Evolutionary conservation across 2,329 filamentous ascomycete genomes (phyloP), one percentile per base, ranked within the genome.

Genomic region (Daldinia sp.): DNA sequence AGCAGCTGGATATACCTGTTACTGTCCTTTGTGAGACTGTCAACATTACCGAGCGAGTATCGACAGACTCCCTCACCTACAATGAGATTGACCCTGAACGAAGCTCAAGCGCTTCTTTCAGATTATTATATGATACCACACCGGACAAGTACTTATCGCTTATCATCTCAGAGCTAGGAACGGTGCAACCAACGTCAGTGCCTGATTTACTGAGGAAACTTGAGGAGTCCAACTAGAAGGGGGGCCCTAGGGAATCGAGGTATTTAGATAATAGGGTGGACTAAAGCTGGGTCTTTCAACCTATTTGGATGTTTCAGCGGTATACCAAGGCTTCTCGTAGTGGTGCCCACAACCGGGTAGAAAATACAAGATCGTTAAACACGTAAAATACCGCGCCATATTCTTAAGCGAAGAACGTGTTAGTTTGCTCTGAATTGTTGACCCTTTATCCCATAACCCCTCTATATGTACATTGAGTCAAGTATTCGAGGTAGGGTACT

Each of bases 11-110:
- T 60, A 86, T 94, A 34, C 91, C 92, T 0, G 92, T 98, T 61
- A 89, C 96, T 30, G 92, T 96, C 2, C 90, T 96, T 61, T 97
- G 93, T 77, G 94, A 98, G 80, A 95, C 91, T 3, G 89, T 98
- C 80, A 99, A 98, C 79, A 97, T 98, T 76, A 95, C 72, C 27
- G 85, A 80, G 89, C 90, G 93, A 60, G 92, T 97, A 9, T 91
- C 93, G 5, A 87, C 96, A 11, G 95, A 98, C 78, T 94, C 93
- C 21, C 92, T 98, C 68, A 94, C 95, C 39, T 90, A 93, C 72
- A 99, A 99, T 76, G 95, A 99, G 80, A 90, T 97, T 65, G 93
- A 78, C 84, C 94, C 76, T 73, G 92, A 77, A 87, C 90, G 77
- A 83, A 92, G 79, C 79, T 80, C 82, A 13, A 78, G 79, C 15